Percentiles rank a stretch among this genome's conserved stretches.
phyloP scores from a whole-genome alignment of 768 basidiomycete genomes.

The Leccinum sublutescens region DNA sequence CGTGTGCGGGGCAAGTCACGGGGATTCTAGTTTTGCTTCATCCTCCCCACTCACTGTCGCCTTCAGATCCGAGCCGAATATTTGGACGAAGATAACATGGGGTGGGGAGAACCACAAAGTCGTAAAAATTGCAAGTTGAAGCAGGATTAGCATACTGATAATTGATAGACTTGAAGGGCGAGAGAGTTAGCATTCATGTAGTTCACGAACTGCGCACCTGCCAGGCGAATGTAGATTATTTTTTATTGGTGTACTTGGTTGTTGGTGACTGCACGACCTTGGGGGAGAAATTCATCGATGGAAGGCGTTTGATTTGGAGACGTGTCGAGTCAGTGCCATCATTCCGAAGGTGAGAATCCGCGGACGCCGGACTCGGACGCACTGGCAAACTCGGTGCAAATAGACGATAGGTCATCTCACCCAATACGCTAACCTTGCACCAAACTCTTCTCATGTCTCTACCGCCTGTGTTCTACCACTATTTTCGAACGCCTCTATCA shows the following conservation, averaged over 20 bases:
- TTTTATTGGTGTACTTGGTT: neutral
- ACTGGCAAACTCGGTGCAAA: neutral
- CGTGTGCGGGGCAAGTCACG: conserved; percentile 18
- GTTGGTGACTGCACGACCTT: neutral
- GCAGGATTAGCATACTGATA: neutral
- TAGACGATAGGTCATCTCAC: neutral
- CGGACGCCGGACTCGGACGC: no score
- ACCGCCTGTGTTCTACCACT: conserved; percentile 73
- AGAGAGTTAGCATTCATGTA: neutral
- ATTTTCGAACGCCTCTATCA: conserved; percentile 75
- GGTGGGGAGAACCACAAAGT: conserved; percentile 21
- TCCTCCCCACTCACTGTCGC: neutral
- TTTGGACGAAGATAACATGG: conserved; percentile 29
- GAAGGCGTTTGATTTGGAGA: neutral
- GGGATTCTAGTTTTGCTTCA: neutral
- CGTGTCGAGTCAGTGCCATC: no score
- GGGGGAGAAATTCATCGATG: neutral
- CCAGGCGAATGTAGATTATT: neutral
- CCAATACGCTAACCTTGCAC: neutral
- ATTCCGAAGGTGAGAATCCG: neutral
- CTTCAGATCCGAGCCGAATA: conserved; percentile 24
- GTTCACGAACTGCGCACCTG: neutral
- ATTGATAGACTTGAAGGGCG: neutral
- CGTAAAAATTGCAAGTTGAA: conserved; percentile 5
- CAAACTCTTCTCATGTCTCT: conserved; percentile 27